Evolutionary conservation across 140 eudicot species (phyloP), one percentile per base, ranked within the genome.

Genomic region (Senecio squalidus): DNA sequence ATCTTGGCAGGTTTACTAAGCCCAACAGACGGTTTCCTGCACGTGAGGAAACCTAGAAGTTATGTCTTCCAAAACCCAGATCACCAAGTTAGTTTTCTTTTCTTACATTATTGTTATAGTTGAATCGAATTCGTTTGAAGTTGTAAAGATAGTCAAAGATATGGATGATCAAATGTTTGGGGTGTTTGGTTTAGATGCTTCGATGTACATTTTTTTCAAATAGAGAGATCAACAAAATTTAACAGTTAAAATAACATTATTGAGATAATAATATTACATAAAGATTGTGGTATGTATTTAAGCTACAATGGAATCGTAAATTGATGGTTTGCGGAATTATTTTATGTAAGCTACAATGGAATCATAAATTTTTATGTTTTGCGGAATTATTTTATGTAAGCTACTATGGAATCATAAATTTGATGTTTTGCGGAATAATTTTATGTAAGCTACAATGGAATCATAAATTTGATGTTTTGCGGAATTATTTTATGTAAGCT

Each of bases 21-120:
- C 66, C 85, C 91, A 46, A 74, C 70, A 27, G 82, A 67, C 62
- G 97, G 97, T 20, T 71, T 34, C 45, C 67, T 90, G 71, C 58
- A 61, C 61, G 95, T 90, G 76, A 76, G 64, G 70, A 90, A 81
- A 58, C 95, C 95, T n/a, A 86, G 78, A 73, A 90, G 98, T 71
- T 86, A 73, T 55, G 95, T 83, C 33, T 90, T 90, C 63, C 95
- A 90, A 67, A 90, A 90, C 64, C 95, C 94, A 3, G 98, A 90
- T 74, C 98, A 86, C 78, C 94, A 90, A 90, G 97, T 90, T 62
- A 48, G 73, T 72, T 18, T 41, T 14, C 9, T 46, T 22, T 16
- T 36, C 26, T 0, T 29, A 29, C 9, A 6, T 13, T 27, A 23
- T 33, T 2, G 8, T 9, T 49, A 3, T 48, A 27, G 2, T 14